A percentile compares a stretch with the other conserved stretches of the same genome.
These are phyloP conservation scores for Microcera coccophila DNA, from an alignment of 2,329 filamentous ascomycete species.

Conservation along the genomic window DNA sequence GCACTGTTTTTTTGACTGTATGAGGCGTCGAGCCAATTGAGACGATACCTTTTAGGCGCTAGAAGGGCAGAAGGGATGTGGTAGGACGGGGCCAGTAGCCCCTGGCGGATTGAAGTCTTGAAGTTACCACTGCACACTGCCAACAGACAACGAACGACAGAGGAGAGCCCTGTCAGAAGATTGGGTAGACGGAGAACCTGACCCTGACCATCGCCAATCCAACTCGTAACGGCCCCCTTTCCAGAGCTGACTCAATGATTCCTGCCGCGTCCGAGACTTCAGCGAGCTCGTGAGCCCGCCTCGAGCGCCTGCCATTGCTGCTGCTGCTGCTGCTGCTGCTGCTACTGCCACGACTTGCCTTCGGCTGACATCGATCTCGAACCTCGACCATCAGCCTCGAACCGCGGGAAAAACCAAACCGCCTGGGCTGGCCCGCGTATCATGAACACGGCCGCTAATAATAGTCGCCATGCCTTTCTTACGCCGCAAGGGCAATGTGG, in stretches of 20 bases:
- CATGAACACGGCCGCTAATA: constrained; percentile 32
- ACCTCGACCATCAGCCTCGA: too few relatives aligned
- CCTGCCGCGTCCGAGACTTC: background rate
- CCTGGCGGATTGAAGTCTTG: background rate
- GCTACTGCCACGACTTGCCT: background rate
- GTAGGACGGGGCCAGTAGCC: too few relatives aligned
- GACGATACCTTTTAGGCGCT: background rate
- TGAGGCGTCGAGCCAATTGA: background rate
- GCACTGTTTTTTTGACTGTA: background rate
- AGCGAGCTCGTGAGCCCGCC: background rate
- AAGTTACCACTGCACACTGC: too few relatives aligned
- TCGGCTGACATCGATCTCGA: background rate
- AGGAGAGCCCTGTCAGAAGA: background rate
- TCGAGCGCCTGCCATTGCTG: too few relatives aligned
- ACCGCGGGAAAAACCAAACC: background rate
- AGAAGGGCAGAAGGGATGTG: background rate
- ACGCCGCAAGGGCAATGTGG: constrained; percentile 57
- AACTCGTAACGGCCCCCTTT: background rate
- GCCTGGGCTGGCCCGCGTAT: constrained; percentile 28
- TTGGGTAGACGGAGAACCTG: background rate
- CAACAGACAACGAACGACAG: background rate
- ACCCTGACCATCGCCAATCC: background rate
- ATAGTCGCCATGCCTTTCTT: constrained; percentile 54
- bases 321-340: too few relatives aligned
- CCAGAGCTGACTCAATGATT: background rate